Evolutionary conservation across 2,329 filamentous ascomycete species (phyloP).

Genomic region (Beauveria caledonica): DNA sequence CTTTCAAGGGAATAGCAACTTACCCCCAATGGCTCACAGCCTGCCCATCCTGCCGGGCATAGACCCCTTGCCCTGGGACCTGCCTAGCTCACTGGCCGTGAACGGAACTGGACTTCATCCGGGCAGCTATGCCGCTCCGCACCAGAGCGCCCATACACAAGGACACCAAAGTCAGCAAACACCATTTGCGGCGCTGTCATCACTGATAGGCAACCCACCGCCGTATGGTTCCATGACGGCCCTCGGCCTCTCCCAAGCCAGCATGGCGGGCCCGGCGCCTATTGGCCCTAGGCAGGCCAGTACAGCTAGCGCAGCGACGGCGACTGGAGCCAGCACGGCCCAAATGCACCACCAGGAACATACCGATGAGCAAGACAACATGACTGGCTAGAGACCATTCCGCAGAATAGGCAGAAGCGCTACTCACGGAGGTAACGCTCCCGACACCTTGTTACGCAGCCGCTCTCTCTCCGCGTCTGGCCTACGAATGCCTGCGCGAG

Average conservation of each 20-base stretch:
- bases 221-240: constrained; percentile 17
- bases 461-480: neutral
- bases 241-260: constrained; percentile 21
- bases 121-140: neutral
- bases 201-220: constrained; percentile 22
- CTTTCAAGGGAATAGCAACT: neutral
- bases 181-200: constrained; percentile 17
- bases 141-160: neutral
- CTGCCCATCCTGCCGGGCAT: constrained; percentile 1
- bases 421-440: neutral
- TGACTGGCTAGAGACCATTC: neutral
- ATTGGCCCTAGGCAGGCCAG: constrained; percentile 18
- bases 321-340: constrained; percentile 29
- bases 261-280: constrained; percentile 22
- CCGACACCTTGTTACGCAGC: neutral
- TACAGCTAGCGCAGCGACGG: constrained; percentile 18
- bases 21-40: constrained; percentile 9
- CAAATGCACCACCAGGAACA: constrained; percentile 24
- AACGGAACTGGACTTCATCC: neutral
- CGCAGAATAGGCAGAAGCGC: neutral
- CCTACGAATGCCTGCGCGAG: too few relatives aligned
- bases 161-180: constrained; percentile 16
- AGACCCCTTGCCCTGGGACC: neutral
- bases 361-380: constrained; percentile 14
- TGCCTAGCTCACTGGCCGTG: neutral